These are phyloP conservation scores for Mucor indicus DNA, from an alignment of 371 early-diverging fungal genomes.

Conservation along the genomic window DNA sequence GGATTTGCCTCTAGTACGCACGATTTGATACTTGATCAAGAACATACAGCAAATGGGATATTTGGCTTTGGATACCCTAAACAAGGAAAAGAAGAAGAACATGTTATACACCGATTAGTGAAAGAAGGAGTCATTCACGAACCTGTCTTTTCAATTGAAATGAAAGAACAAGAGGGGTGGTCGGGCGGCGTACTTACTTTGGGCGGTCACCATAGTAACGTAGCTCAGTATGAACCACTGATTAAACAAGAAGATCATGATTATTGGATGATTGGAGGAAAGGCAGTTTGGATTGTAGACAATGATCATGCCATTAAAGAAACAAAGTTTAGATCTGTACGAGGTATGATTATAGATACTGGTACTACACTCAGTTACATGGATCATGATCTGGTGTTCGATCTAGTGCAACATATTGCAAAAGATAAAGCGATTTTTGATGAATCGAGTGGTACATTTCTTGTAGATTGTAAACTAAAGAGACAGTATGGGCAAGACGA, in stretches of 20 bases:
- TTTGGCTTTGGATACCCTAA: too few relatives aligned
- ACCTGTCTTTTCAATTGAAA: too few relatives aligned
- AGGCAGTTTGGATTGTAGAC: neutral
- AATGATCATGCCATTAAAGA: too few relatives aligned
- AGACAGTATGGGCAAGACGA: neutral
- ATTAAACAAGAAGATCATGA: neutral
- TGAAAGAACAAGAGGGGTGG: too few relatives aligned
- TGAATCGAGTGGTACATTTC: conserved; percentile 22
- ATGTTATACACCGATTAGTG: too few relatives aligned
- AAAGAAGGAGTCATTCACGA: too few relatives aligned
- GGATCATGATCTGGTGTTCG: conserved; percentile 14
- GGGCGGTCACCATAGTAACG: too few relatives aligned
- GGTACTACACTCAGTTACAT: conserved; percentile 18
- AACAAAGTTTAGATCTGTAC: conserved; percentile 1
- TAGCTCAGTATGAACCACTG: conserved; percentile 39
- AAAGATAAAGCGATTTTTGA: conserved; percentile 26
- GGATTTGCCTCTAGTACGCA: too few relatives aligned
- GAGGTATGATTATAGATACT: conserved; percentile 26
- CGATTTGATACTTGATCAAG: too few relatives aligned
- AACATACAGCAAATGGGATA: too few relatives aligned
- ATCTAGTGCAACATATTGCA: conserved; percentile 21
- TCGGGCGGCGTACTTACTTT: too few relatives aligned
- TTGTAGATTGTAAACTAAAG: conserved; percentile 26
- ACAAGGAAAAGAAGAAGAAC: too few relatives aligned
- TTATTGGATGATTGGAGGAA: conserved; percentile 13